These are phyloP conservation scores for Ogataea degrootiae DNA, from an alignment of 805 yeast genomes.

Conservation along the genomic window DNA sequence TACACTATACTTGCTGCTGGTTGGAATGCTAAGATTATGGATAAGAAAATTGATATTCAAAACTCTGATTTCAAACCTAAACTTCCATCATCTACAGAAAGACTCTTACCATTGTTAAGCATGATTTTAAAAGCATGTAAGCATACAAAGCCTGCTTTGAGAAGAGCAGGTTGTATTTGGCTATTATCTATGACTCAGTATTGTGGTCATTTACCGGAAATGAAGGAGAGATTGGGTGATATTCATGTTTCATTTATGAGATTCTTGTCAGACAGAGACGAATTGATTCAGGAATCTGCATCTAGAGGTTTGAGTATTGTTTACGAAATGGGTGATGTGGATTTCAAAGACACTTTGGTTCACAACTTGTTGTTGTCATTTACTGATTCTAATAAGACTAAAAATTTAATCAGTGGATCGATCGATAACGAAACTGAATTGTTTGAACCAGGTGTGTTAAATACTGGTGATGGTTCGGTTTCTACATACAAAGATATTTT, in stretches of 20 bases:
- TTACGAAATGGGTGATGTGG: conserved; percentile 69
- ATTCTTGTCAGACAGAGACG: conserved; percentile 77
- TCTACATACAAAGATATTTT: conserved; percentile 90
- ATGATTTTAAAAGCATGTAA: conserved; percentile 48
- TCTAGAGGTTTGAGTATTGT: conserved; percentile 80
- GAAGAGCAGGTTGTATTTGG: conserved; percentile 84
- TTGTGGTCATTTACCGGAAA: conserved; percentile 45
- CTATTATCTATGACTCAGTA: conserved; percentile 73
- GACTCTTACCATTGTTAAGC: conserved; percentile 35
- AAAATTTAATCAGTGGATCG: conserved; percentile 53
- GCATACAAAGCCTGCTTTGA: conserved; percentile 65
- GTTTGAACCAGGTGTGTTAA: conserved; percentile 77
- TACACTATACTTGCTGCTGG: conserved; percentile 67
- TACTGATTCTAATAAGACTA: conserved; percentile 56
- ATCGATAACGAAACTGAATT: conserved; percentile 76
- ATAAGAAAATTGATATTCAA: conserved; percentile 50
- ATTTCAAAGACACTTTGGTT: conserved; percentile 66
- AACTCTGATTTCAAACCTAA: conserved; percentile 19
- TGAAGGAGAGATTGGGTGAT: conserved; percentile 43
- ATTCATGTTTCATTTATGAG: conserved; percentile 74
- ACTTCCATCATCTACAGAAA: conserved; percentile 1
- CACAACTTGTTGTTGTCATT: conserved; percentile 71
- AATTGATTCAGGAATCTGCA: conserved; percentile 87
- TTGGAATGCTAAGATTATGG: conserved; percentile 60
- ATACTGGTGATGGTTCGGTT: conserved; percentile 79